Conservation (phyloP, 108 stramenopile genomes). For the Aurantiochytrium sp. region DNA sequence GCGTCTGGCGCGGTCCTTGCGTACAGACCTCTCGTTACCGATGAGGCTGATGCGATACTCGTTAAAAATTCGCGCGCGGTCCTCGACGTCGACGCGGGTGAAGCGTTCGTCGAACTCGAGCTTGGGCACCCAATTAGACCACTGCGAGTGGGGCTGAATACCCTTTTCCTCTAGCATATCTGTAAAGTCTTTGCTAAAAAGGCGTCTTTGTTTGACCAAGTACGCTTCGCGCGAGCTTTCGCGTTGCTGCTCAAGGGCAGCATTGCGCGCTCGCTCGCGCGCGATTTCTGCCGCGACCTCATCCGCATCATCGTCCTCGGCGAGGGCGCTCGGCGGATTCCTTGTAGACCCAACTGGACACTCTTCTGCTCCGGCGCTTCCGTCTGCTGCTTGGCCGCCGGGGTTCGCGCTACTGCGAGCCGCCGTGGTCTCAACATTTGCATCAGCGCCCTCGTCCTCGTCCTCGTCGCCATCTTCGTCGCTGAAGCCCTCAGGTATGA, state of each 20-base stretch:
- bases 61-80: not conserved
- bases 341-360: too few species aligned
- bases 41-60: not conserved
- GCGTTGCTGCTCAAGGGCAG: not conserved
- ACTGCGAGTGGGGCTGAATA: not conserved
- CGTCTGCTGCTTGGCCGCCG: too few species aligned
- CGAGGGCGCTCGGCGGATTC: too few species aligned
- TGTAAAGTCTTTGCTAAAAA: not conserved
- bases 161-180: conserved; percentile 21
- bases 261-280: not conserved
- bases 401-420: too few species aligned
- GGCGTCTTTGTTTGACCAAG: not conserved
- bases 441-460: not conserved
- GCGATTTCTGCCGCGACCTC: not conserved
- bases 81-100: not conserved
- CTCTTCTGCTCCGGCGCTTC: too few species aligned
- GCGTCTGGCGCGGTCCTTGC: not conserved
- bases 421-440: not conserved
- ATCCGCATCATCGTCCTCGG: not conserved
- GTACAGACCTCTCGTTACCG: not conserved
- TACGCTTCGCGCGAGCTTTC: not conserved
- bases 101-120: not conserved
- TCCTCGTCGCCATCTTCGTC: not conserved
- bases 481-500: not conserved
- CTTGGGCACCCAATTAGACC: not conserved